Evolutionary conservation across 1,139 yeast genomes (phyloP), one percentile per base, ranked within the genome.

Genomic region (Blastobotrys indianensis): DNA sequence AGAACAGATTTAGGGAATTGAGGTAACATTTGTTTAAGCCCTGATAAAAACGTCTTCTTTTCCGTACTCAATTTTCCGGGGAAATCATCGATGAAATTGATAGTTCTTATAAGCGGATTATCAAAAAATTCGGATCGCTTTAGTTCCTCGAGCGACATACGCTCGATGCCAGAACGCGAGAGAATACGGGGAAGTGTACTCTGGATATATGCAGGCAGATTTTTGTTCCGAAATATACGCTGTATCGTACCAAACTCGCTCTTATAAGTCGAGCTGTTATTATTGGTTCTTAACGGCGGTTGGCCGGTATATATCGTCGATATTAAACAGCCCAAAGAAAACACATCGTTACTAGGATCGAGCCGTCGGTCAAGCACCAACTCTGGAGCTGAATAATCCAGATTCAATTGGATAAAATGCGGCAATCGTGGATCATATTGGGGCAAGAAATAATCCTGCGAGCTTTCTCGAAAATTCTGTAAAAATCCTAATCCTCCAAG

Each of bases 71-170:
- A 67, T 54, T 85, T 83, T 1, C 95, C 86, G 7, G 90, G 78
- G 53, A 86, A 82, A 50, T 86, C 94, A 61, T 90, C 97, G 42
- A 92, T 65, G 58, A 85, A 83, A 64, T 84, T 79, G 72, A 92
- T 75, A 2, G 95, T 83, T 59, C 85, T 83, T 46, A 92, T 80
- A 44, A 90, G 68, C 46, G 92, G 85, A 51, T 90, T 94, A 64
- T 86, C 85, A 62, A 85, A 85, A 53, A 74, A 78, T 16, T 79
- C 76, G 63, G 68, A 83, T 61, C 61, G 74, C 72, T 64, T 79
- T 74, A 59, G 79, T 62, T 52, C 76, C 58, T 48, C 74, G 48
- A 66, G 75, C 55, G 65, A 73, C 32, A 68, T 57, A 42, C 78
- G 62, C 42, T 71, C 69, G 16, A 62, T 55, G 7, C 77, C 72